Conservation (phyloP, 2,329 filamentous ascomycete genomes). For the Pseudonectria foliicola region DNA sequence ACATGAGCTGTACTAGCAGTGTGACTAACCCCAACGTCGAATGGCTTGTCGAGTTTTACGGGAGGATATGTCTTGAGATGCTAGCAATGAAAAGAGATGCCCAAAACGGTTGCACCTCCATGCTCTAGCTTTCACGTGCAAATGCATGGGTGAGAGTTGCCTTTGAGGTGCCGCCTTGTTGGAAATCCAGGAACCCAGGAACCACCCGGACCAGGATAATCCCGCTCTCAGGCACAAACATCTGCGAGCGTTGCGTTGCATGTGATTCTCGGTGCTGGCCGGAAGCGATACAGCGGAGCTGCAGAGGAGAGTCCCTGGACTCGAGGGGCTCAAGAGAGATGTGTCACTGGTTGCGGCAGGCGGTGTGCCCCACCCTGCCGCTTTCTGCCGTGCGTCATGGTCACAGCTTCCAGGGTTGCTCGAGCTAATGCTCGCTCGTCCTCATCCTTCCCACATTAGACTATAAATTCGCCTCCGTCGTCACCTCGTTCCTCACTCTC, state of each 20-base stretch:
- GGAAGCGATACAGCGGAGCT: conserved; percentile 7
- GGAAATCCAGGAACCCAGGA: too few species aligned
- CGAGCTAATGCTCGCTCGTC: conserved; percentile 13
- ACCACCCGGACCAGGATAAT: too few species aligned
- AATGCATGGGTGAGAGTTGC: too few species aligned
- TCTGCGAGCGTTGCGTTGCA: conserved; percentile 6
- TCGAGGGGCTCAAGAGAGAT: conserved; percentile 22
- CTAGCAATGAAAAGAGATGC: too few species aligned
- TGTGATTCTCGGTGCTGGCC: conserved; percentile 20
- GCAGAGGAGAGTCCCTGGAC: conserved; percentile 10
- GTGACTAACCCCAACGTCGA: too few species aligned
- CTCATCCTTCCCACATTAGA: conserved; percentile 15
- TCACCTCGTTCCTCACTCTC: conserved; percentile 1
- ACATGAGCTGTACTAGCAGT: too few species aligned
- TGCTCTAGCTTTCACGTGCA: too few species aligned
- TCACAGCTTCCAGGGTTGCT: conserved; percentile 20
- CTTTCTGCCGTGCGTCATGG: conserved; percentile 24
- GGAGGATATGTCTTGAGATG: too few species aligned
- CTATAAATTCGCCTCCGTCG: conserved; percentile 2
- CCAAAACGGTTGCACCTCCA: too few species aligned
- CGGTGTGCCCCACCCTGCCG: conserved; percentile 14
- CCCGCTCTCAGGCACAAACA: too few species aligned
- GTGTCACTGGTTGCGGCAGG: conserved; percentile 17
- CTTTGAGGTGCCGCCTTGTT: too few species aligned
- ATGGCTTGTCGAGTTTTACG: too few species aligned